phyloP scores from a whole-genome alignment of 257 asterid species.

The Anisodus tanguticus region DNA sequence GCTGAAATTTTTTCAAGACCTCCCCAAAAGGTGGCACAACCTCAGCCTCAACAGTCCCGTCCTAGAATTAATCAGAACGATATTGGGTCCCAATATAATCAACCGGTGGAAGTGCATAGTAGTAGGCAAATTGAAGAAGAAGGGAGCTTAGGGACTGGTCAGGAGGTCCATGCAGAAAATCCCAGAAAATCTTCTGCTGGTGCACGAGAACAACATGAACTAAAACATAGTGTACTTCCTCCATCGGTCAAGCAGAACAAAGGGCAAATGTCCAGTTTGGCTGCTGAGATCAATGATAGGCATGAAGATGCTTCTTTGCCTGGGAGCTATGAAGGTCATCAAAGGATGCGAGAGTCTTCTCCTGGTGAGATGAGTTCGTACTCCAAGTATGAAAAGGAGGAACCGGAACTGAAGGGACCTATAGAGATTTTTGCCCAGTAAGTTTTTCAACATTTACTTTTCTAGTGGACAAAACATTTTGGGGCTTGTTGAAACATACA shows the following conservation, averaged over 20 bases:
- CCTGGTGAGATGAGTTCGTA: conserved; percentile 65
- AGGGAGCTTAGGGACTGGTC: conserved; percentile 44
- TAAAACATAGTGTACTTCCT: conserved; percentile 47
- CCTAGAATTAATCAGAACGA: conserved; percentile 53
- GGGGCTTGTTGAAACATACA: background rate
- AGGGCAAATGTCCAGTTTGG: conserved; percentile 55
- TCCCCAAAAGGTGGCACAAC: conserved; percentile 55
- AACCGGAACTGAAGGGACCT: conserved; percentile 84
- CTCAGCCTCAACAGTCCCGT: conserved; percentile 50
- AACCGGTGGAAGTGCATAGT: conserved; percentile 48
- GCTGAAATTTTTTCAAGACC: conserved; percentile 57
- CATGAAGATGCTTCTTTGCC: conserved; percentile 57
- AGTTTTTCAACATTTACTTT: conserved; percentile 43
- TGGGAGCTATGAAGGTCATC: conserved; percentile 58
- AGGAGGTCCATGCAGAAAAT: conserved; percentile 51
- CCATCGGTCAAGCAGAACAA: conserved; percentile 59
- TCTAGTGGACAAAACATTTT: background rate
- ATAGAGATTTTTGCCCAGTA: conserved; percentile 76
- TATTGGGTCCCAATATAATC: conserved; percentile 49
- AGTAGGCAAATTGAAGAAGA: conserved; percentile 54
- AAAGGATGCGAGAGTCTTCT: conserved; percentile 63
- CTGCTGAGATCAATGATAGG: conserved; percentile 58
- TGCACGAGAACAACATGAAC: conserved; percentile 57
- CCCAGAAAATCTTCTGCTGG: conserved; percentile 48
- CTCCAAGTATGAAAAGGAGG: conserved; percentile 81